These are phyloP conservation scores for Mycena rebaudengoi DNA, from an alignment of 768 basidiomycete genomes.

Conservation along the genomic window DNA sequence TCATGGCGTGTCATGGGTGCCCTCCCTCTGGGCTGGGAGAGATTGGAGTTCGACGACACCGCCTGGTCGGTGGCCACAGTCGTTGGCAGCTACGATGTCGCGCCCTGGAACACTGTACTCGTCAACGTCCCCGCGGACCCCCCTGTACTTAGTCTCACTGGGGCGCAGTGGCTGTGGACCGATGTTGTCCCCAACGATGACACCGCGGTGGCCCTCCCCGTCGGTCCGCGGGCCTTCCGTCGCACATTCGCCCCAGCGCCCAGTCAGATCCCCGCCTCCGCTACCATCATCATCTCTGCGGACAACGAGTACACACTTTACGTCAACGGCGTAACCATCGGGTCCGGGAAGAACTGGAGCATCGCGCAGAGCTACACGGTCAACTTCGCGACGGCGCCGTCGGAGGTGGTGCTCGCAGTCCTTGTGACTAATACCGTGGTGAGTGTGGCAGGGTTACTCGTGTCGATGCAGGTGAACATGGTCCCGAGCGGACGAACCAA, in stretches of 20 bases:
- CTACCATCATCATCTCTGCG: background rate
- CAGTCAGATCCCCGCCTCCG: background rate
- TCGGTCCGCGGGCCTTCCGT: background rate
- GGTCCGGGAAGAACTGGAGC: background rate
- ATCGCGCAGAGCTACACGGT: conserved; percentile 6
- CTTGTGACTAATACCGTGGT: background rate
- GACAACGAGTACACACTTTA: conserved; percentile 6
- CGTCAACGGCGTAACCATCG: conserved; percentile 8
- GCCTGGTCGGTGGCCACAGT: background rate
- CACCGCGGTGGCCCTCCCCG: background rate
- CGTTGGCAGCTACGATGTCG: background rate
- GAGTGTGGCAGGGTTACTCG: background rate
- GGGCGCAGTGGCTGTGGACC: conserved; percentile 1
- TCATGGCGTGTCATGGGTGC: background rate
- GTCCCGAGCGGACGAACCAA: background rate
- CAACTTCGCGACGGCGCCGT: background rate
- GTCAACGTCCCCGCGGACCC: background rate
- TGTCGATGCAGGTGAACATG: conserved; percentile 11
- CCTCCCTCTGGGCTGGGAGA: background rate
- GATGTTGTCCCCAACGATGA: background rate
- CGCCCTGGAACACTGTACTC: background rate
- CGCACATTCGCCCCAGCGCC: background rate
- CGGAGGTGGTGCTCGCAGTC: conserved; percentile 3
- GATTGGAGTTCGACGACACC: conserved; percentile 9
- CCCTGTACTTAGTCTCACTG: background rate